Conservation (phyloP, 2,329 filamentous ascomycete genomes). For the Berkeleyomyces basicola region DNA sequence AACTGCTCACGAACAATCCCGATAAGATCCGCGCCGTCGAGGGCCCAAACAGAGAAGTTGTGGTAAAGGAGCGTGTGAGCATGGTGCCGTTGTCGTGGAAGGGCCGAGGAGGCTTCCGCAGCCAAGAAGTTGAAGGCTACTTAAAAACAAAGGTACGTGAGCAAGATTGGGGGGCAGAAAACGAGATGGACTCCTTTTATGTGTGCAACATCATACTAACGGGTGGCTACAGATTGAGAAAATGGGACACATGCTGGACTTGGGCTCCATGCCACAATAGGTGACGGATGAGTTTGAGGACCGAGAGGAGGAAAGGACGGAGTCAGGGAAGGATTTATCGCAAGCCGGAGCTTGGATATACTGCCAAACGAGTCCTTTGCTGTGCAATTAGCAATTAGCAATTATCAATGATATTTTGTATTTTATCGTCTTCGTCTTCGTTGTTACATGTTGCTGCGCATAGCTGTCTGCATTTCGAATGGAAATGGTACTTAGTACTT, state of each 20-base stretch:
- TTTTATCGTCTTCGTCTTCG: too few relatives aligned
- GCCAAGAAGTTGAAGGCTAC: slow-evolving; percentile 84
- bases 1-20: slow-evolving; percentile 87
- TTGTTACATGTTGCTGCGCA: too few relatives aligned
- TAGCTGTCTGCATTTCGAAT: too few relatives aligned
- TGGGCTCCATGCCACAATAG: slow-evolving; percentile 21
- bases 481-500: too few relatives aligned
- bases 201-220: background rate
- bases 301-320: background rate
- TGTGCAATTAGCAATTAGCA: background rate
- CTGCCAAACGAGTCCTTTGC: background rate
- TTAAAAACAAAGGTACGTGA: slow-evolving; percentile 72
- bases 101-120: slow-evolving; percentile 65
- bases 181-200: background rate
- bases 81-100: slow-evolving; percentile 96
- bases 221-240: slow-evolving; percentile 51
- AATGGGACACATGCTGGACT: slow-evolving; percentile 66
- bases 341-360: background rate
- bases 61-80: slow-evolving; percentile 75
- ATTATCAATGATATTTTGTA: too few relatives aligned
- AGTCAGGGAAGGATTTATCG: background rate
- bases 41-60: slow-evolving; percentile 72
- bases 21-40: slow-evolving; percentile 93
- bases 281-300: background rate
- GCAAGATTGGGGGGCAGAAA: background rate